phyloP scores from a whole-genome alignment of 2,329 filamentous ascomycete species.

The Tolypocladium tundrense region DNA sequence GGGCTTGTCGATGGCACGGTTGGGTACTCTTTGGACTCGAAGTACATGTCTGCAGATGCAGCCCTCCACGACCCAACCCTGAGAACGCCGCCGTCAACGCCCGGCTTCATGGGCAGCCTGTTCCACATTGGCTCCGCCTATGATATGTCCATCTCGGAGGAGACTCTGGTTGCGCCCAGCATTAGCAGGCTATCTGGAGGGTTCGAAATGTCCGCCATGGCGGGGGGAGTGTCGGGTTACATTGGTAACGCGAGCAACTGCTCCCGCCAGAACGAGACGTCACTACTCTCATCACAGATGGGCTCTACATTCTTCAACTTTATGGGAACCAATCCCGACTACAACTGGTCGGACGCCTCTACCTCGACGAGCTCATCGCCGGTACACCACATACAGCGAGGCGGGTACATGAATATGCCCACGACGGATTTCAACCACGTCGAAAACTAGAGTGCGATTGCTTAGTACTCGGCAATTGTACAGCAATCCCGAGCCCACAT shows the following conservation, averaged over 20 bases:
- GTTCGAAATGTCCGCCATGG: slow-evolving; percentile 31
- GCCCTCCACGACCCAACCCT: slow-evolving; percentile 32
- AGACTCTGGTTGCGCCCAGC: slow-evolving; percentile 37
- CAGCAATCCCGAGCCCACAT: neutral
- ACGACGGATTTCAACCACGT: slow-evolving; percentile 12
- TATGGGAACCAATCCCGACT: slow-evolving; percentile 32
- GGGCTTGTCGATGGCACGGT: slow-evolving; percentile 28
- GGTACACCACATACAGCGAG: slow-evolving; percentile 17
- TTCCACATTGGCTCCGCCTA: slow-evolving; percentile 28
- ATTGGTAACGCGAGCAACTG: slow-evolving; percentile 26
- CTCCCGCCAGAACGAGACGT: slow-evolving; percentile 33
- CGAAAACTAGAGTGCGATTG: neutral
- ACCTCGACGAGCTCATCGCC: slow-evolving; percentile 22
- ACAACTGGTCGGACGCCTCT: slow-evolving; percentile 39
- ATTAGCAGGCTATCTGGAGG: slow-evolving; percentile 34
- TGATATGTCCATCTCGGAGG: slow-evolving; percentile 32
- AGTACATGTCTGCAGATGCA: slow-evolving; percentile 17
- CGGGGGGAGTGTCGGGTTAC: slow-evolving; percentile 33
- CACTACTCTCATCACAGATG: slow-evolving; percentile 33
- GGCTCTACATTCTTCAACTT: slow-evolving; percentile 29
- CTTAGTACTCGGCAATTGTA: neutral
- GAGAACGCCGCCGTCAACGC: slow-evolving; percentile 44
- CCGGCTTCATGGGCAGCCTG: slow-evolving; percentile 33
- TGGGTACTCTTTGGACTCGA: slow-evolving; percentile 20
- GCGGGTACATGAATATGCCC: slow-evolving; percentile 26